phyloP scores from a whole-genome alignment of 139 green algal species.

The Ostreobium quekettii region DNA sequence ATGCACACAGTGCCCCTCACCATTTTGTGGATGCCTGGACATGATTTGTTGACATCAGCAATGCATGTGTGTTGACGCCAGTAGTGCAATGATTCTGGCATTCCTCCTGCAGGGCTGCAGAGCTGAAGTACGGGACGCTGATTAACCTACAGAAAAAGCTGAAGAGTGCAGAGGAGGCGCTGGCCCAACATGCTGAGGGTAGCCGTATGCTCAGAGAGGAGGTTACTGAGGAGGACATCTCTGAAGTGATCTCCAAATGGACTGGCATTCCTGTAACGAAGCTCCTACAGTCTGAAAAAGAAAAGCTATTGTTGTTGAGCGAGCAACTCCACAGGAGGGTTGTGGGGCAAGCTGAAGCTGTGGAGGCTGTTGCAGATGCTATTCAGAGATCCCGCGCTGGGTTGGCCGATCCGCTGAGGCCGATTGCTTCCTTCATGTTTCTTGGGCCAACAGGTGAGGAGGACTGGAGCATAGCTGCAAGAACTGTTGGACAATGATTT shows the following conservation, averaged over 20 bases:
- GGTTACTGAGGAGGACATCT: slow-evolving; percentile 91
- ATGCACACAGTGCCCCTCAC: no score
- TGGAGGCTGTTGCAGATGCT: slow-evolving; percentile 82
- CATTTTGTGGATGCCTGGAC: not conserved
- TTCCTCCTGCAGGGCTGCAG: slow-evolving; percentile 55
- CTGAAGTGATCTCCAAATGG: slow-evolving; percentile 90
- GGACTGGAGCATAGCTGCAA: no score
- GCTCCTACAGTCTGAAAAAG: slow-evolving; percentile 55
- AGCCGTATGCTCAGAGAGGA: slow-evolving; percentile 87
- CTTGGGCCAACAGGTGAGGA: slow-evolving; percentile 78
- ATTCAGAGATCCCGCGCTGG: slow-evolving; percentile 90
- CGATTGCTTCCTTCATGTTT: slow-evolving; percentile 98
- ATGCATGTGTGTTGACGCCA: not conserved
- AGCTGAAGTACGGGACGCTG: slow-evolving; percentile 97
- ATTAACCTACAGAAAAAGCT: slow-evolving; percentile 79
- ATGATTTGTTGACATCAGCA: not conserved
- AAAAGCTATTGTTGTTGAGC: slow-evolving; percentile 87
- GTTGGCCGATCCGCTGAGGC: slow-evolving; percentile 73
- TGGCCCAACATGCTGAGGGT: slow-evolving; percentile 32
- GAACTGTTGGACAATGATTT: no score
- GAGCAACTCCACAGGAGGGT: slow-evolving; percentile 87
- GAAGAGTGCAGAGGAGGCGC: slow-evolving; percentile 55
- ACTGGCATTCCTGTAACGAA: slow-evolving; percentile 52
- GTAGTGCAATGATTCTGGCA: not conserved
- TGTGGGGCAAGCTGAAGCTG: slow-evolving; percentile 78